Evolutionary conservation across 306 rosid species (phyloP).

Genomic region (Vicia sativa): DNA sequence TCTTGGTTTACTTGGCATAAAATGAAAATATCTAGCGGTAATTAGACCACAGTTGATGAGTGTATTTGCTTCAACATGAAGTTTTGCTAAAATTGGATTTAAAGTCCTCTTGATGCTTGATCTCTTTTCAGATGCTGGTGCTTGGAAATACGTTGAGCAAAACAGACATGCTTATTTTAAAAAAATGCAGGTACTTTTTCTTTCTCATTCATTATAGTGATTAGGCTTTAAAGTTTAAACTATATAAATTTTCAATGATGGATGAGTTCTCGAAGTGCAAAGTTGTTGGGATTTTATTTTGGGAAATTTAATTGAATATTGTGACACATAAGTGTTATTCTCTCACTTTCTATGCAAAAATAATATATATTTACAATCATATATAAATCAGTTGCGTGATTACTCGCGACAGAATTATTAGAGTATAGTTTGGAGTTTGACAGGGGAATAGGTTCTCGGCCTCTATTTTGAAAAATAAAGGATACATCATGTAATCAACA

Average conservation of each 20-base stretch:
- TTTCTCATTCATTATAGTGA: background rate
- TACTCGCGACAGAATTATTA: too few relatives aligned
- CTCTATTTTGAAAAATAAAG: too few relatives aligned
- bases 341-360: too few relatives aligned
- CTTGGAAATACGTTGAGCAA: constrained; percentile 86
- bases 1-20: background rate
- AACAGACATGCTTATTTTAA: constrained; percentile 85
- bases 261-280: constrained; percentile 17
- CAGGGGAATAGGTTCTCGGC: too few relatives aligned
- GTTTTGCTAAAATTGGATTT: background rate
- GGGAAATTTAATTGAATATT: constrained; percentile 29
- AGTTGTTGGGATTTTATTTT: constrained; percentile 12
- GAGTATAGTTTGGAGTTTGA: too few relatives aligned
- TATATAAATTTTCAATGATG: constrained; percentile 4
- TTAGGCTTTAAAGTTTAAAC: background rate
- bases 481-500: too few relatives aligned
- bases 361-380: too few relatives aligned
- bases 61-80: background rate
- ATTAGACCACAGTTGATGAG: background rate
- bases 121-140: constrained; percentile 75
- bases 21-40: background rate
- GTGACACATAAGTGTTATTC: background rate
- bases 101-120: constrained; percentile 29
- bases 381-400: too few relatives aligned
- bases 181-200: constrained; percentile 78